These are phyloP conservation scores for Paramyrothecium sp. DNA, from an alignment of 2,329 filamentous ascomycete genomes.

Conservation along the genomic window DNA sequence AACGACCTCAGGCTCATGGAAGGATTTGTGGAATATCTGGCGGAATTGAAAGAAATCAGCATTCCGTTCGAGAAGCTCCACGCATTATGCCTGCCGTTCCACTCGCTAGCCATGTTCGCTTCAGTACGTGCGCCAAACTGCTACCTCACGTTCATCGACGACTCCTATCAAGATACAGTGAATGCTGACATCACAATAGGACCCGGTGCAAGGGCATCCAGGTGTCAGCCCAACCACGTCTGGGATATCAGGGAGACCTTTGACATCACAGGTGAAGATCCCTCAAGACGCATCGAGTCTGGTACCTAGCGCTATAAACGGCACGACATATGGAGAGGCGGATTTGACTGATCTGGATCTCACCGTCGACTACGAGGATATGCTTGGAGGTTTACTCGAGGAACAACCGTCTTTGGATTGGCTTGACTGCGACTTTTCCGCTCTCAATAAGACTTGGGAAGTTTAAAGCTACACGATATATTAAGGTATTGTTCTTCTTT, in stretches of 20 bases:
- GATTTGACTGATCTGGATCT: background rate
- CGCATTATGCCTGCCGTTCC: background rate
- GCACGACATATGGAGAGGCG: background rate
- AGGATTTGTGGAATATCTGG: background rate
- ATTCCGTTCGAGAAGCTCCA: background rate
- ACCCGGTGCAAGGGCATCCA: background rate
- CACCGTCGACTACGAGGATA: background rate
- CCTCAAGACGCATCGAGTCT: background rate
- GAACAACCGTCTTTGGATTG: background rate
- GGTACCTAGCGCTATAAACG: background rate
- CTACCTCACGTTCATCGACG: background rate
- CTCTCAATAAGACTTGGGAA: background rate
- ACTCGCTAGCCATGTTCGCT: background rate
- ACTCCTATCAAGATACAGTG: background rate
- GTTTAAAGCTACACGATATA: background rate
- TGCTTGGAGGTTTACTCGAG: background rate
- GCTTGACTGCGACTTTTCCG: background rate
- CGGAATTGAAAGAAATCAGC: background rate
- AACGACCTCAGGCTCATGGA: background rate
- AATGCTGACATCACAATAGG: background rate
- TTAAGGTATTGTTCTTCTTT: background rate
- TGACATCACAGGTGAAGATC: background rate
- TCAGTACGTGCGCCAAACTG: background rate
- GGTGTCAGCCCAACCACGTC: background rate
- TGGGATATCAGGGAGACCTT: background rate